Conservation (phyloP, 2,329 filamentous ascomycete species). For the Pochonia chlamydosporia region DNA sequence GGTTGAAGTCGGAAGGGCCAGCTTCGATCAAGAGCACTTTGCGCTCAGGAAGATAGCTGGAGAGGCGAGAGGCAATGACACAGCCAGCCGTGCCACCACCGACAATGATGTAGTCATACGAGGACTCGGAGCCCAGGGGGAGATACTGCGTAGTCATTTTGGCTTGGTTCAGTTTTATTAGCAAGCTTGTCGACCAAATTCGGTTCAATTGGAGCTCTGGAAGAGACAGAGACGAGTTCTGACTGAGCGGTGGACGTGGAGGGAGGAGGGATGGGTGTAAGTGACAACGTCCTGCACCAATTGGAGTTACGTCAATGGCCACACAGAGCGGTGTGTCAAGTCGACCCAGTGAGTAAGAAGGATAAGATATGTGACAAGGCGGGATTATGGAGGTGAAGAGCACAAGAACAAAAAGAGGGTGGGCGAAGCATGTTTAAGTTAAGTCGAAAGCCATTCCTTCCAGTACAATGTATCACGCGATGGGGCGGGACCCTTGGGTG, state of each 20-base stretch:
- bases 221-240: neutral
- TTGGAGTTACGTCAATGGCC: neutral
- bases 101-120: constrained; percentile 80
- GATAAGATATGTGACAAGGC: neutral
- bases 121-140: constrained; percentile 55
- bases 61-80: constrained; percentile 73
- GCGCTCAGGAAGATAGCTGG: constrained; percentile 78
- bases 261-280: neutral
- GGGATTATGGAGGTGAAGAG: neutral
- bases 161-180: constrained; percentile 7
- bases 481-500: neutral
- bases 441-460: neutral
- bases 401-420: neutral
- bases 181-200: constrained; percentile 27
- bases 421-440: neutral
- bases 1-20: constrained; percentile 82
- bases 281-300: neutral
- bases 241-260: neutral
- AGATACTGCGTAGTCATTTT: constrained; percentile 65
- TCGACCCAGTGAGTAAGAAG: neutral
- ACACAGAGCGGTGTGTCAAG: neutral
- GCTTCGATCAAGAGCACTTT: constrained; percentile 80
- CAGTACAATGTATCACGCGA: neutral
- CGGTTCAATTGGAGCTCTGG: neutral
- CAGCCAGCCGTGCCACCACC: constrained; percentile 84